These are phyloP conservation scores for Nicotiana sylvestris DNA, from an alignment of 257 asterid species.

Conservation along the genomic window DNA sequence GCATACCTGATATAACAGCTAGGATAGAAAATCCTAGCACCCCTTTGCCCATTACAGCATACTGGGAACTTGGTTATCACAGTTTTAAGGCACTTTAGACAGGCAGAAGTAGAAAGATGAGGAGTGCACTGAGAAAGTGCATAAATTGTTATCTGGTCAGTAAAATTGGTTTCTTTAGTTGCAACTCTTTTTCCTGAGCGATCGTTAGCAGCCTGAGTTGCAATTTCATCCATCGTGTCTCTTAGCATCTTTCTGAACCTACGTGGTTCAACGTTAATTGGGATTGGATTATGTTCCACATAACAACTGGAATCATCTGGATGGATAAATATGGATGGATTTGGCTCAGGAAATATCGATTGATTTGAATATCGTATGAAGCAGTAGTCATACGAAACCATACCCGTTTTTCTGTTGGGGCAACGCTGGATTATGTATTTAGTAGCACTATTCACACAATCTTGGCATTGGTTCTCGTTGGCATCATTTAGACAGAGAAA, in stretches of 20 bases:
- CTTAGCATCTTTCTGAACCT: not conserved
- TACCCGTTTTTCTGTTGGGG: not conserved
- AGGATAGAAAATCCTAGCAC: not conserved
- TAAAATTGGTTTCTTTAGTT: not conserved
- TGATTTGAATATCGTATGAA: not conserved
- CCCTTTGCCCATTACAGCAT: not conserved
- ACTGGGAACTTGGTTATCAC: not conserved
- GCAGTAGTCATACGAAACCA: not conserved
- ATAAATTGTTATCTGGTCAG: not conserved
- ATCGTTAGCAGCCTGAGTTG: not conserved
- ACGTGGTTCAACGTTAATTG: not conserved
- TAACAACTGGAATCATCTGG: not conserved
- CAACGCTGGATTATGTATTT: not conserved
- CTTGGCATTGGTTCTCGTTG: not conserved
- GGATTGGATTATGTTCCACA: rapidly evolving
- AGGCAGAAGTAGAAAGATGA: not conserved
- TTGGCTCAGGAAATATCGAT: not conserved
- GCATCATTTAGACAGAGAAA: not conserved
- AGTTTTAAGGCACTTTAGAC: not conserved
- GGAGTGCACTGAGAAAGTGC: constrained; percentile 5
- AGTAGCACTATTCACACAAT: not conserved
- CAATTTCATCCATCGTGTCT: not conserved
- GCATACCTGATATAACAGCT: constrained; percentile 1
- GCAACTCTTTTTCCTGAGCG: not conserved
- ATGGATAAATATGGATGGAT: not conserved